Evolutionary conservation across 2,329 filamentous ascomycete genomes (phyloP).

Genomic region (Pseudogymnoascus sp.): DNA sequence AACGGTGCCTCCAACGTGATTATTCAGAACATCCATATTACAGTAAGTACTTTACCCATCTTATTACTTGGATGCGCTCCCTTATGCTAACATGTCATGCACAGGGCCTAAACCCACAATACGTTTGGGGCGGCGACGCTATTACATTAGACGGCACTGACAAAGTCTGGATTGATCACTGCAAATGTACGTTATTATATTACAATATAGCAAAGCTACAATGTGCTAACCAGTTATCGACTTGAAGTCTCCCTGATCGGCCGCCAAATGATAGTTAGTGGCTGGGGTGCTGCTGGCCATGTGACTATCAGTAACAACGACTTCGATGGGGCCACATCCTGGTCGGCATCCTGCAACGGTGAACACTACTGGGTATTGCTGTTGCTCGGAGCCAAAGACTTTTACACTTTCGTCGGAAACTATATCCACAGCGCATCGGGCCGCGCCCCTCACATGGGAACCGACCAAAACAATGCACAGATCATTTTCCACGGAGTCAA

Average conservation of each 20-base stretch:
- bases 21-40: slow-evolving; percentile 26
- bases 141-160: slow-evolving; percentile 30
- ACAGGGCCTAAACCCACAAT: slow-evolving; percentile 30
- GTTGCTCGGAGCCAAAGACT: slow-evolving; percentile 34
- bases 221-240: slow-evolving; percentile 2
- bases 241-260: slow-evolving; percentile 34
- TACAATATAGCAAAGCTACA: not conserved
- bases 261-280: slow-evolving; percentile 37
- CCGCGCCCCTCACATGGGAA: slow-evolving; percentile 37
- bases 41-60: not conserved
- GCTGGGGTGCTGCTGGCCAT: slow-evolving; percentile 29
- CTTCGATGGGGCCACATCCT: slow-evolving; percentile 37
- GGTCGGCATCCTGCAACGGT: slow-evolving; percentile 37
- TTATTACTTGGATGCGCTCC: not conserved
- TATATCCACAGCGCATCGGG: slow-evolving; percentile 40
- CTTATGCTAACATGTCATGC: not conserved
- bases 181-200: slow-evolving; percentile 25
- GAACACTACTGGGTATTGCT: slow-evolving; percentile 43
- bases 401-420: slow-evolving; percentile 38
- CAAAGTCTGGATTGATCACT: slow-evolving; percentile 33
- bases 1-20: slow-evolving; percentile 25
- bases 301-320: slow-evolving; percentile 42
- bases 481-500: slow-evolving; percentile 36
- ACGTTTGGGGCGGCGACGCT: slow-evolving; percentile 34
- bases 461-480: slow-evolving; percentile 19